Evolutionary conservation across 345 rosid species (phyloP).

Genomic region (Rhizophora apiculata): DNA sequence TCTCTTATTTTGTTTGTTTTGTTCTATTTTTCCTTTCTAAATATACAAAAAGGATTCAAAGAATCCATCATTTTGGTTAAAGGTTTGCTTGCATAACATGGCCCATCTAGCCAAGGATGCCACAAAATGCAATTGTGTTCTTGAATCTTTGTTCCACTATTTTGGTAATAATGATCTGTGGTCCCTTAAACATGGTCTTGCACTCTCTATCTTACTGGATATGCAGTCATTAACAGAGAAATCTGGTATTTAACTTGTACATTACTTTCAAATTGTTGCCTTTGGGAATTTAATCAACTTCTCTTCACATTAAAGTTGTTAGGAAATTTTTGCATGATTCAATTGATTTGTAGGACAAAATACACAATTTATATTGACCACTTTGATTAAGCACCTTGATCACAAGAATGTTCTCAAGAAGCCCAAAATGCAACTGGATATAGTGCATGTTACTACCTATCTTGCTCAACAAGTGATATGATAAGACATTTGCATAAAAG

Average conservation of each 20-base stretch:
- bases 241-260: conserved; percentile 42
- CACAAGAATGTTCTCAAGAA: conserved; percentile 67
- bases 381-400: conserved; percentile 67
- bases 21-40: background rate
- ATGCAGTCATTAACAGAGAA: conserved; percentile 60
- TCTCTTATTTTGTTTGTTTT: conserved; percentile 9
- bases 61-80: conserved; percentile 60
- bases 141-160: conserved; percentile 62
- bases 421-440: conserved; percentile 62
- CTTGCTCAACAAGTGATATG: conserved; percentile 65
- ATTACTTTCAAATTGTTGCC: background rate
- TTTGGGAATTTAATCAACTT: conserved; percentile 6
- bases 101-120: conserved; percentile 72
- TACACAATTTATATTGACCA: conserved; percentile 58
- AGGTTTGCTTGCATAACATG: conserved; percentile 57
- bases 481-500: conserved; percentile 72
- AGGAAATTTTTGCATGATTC: background rate
- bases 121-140: conserved; percentile 58
- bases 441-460: conserved; percentile 49
- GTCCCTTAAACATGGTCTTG: conserved; percentile 58
- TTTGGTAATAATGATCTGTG: conserved; percentile 62
- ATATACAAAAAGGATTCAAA: conserved; percentile 47
- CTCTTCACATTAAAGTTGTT: background rate
- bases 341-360: conserved; percentile 45
- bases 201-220: conserved; percentile 51